Conservation (phyloP, 352 stramenopile genomes). For the Globisporangium rhizosaccharum region DNA sequence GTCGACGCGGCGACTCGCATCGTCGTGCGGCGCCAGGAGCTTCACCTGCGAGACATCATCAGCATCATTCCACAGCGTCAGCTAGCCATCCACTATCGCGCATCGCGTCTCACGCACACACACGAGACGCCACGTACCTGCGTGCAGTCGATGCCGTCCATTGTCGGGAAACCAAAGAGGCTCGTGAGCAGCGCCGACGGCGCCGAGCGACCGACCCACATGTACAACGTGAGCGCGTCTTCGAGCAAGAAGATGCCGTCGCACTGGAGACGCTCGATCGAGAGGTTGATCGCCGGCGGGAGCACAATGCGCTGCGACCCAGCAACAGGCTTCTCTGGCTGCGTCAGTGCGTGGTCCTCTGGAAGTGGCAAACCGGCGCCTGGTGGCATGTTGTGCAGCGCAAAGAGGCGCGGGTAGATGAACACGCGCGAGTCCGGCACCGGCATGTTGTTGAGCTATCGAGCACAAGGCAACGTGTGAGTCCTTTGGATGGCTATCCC, state of each 20-base stretch:
- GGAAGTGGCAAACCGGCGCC: slow-evolving; percentile 77
- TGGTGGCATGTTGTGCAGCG: slow-evolving; percentile 88
- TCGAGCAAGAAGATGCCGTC: slow-evolving; percentile 97
- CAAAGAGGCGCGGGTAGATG: slow-evolving; percentile 97
- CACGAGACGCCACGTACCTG: slow-evolving; percentile 29
- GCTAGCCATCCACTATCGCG: neutral
- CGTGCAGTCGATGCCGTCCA: slow-evolving; percentile 93
- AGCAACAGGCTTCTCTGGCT: slow-evolving; percentile 44
- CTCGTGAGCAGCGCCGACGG: slow-evolving; percentile 84
- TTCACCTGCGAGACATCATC: slow-evolving; percentile 33
- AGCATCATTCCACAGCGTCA: neutral
- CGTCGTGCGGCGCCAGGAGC: slow-evolving; percentile 80
- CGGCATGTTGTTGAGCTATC: slow-evolving; percentile 92
- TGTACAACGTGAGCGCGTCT: slow-evolving; percentile 93
- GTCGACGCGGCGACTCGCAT: slow-evolving; percentile 80
- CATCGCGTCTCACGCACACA: neutral
- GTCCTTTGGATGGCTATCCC: neutral
- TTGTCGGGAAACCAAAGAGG: slow-evolving; percentile 92
- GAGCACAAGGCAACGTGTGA: slow-evolving; percentile 7
- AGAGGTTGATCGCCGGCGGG: slow-evolving; percentile 92
- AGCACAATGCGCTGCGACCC: slow-evolving; percentile 77
- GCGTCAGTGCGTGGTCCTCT: slow-evolving; percentile 28
- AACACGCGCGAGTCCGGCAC: slow-evolving; percentile 89
- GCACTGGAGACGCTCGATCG: slow-evolving; percentile 90
- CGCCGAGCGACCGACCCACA: slow-evolving; percentile 94